Evolutionary conservation across 2,329 filamentous ascomycete species (phyloP).

Genomic region (Nakataea oryzae): DNA sequence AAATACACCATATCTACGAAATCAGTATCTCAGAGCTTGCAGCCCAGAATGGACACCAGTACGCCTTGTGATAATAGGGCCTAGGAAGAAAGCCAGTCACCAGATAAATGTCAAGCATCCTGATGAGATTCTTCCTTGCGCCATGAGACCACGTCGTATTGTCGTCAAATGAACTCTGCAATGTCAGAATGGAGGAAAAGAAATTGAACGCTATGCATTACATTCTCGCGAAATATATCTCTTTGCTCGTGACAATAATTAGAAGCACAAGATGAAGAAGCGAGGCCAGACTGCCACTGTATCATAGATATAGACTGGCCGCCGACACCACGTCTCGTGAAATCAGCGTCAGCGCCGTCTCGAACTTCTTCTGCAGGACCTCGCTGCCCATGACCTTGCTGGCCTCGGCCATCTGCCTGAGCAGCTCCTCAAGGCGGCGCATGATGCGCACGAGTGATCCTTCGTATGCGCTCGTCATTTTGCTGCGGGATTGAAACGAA

Average conservation of each 20-base stretch:
- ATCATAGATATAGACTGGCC: constrained; percentile 77
- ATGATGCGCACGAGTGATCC: constrained; percentile 93
- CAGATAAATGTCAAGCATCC: not conserved
- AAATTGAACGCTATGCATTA: not conserved
- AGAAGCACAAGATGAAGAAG: not conserved
- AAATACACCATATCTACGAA: too few relatives aligned
- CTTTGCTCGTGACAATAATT: not conserved
- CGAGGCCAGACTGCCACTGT: not conserved
- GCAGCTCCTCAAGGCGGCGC: constrained; percentile 84
- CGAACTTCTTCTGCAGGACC: constrained; percentile 86
- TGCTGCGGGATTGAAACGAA: constrained; percentile 35
- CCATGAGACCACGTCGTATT: too few relatives aligned
- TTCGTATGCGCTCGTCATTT: constrained; percentile 99
- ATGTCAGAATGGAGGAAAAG: not conserved
- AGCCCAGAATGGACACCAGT: too few relatives aligned
- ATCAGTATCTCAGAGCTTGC: too few relatives aligned
- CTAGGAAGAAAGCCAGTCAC: not conserved
- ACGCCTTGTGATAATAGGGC: not conserved
- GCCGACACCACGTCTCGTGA: constrained; percentile 90
- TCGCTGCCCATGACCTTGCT: constrained; percentile 97
- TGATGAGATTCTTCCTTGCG: not conserved
- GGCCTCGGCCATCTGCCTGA: constrained; percentile 91
- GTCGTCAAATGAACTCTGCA: too few relatives aligned
- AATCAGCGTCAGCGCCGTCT: constrained; percentile 74
- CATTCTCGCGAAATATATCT: not conserved